phyloP scores from a whole-genome alignment of 164 flowering plant genomes.

The Berberis thunbergii region DNA sequence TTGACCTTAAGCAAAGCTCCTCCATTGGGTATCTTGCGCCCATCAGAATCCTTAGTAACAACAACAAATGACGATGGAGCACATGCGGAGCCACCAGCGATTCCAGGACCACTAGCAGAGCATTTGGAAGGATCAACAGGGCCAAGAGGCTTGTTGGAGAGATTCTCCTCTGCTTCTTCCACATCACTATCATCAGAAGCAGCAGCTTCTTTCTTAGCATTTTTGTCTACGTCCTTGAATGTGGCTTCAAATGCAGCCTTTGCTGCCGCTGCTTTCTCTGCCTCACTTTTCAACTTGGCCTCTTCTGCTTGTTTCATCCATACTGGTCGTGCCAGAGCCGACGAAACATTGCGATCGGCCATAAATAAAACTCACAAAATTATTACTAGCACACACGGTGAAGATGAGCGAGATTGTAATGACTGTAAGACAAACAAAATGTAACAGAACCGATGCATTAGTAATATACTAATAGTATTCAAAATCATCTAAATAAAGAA shows the following conservation, averaged over 20 bases:
- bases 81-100: slow-evolving; percentile 89
- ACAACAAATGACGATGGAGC: slow-evolving; percentile 57
- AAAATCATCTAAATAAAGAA: no score
- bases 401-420: no score
- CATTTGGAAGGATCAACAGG: slow-evolving; percentile 83
- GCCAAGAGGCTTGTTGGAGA: slow-evolving; percentile 62
- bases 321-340: slow-evolving; percentile 42
- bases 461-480: no score
- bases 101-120: slow-evolving; percentile 86
- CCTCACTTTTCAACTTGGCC: slow-evolving; percentile 87
- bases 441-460: no score
- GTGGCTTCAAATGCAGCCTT: slow-evolving; percentile 99
- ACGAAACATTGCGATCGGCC: slow-evolving; percentile 39
- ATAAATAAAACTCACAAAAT: slow-evolving; percentile 10
- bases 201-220: slow-evolving; percentile 11
- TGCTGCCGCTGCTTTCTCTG: slow-evolving; percentile 90
- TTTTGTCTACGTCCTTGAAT: slow-evolving; percentile 60
- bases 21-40: slow-evolving; percentile 60
- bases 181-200: slow-evolving; percentile 56
- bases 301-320: slow-evolving; percentile 98
- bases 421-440: no score
- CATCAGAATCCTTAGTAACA: slow-evolving; percentile 77
- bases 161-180: slow-evolving; percentile 47
- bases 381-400: no score
- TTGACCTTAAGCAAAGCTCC: slow-evolving; percentile 69